Base-by-base conservation (phyloP, 2,329 filamentous ascomycete species). In the Thelonectria blattea region DNA sequence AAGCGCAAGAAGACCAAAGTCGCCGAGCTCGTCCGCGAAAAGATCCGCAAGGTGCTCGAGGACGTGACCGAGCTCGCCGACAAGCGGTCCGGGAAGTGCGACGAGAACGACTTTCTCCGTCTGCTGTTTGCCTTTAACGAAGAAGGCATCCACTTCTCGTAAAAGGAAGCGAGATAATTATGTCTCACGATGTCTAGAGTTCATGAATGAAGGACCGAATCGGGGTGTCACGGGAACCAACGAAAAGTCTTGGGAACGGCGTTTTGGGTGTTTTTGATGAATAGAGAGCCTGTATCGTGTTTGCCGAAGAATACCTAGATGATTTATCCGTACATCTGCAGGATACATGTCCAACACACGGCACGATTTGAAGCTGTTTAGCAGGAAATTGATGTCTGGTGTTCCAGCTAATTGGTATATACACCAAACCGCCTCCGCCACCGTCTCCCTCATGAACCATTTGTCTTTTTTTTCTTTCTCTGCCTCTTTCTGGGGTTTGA, bases 71-170 rank as follows among this genome's bases (percentile, higher is more conserved):
- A 88, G 49, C 81, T 98, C 55, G 89, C 88, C 3, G 92, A 96
- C 62, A 92, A 91, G 79, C 83, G 94, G 65, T 86, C 93, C 11
- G 85, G 92, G 62, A 89, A 95, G 81, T 96, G 93, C 72, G 93
- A 97, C 72, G 92, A 98, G 78, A 93, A 91, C 53, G 93, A 97
- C 71, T 98, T 97, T 73, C 78, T 99, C 73, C 89, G 88, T 68
- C 76, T 97, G 65, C 78, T 97, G 41, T 84, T 82, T 67, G 90
- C 91, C 2, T 97, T 97, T 76, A 97, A 97, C 74, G 87, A 92
- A 66, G 92, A 96, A 74, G 92, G 92, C 27, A 94, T 98, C 61
- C 94, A 97, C 79, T 98, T 98, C 75, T 90, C 86, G 63, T 93
- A 76, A 81, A 37, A 6, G 18, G 6, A 14, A 32, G 5, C 22